Evolutionary conservation across 2,329 filamentous ascomycete species (phyloP), one percentile per base, ranked within the genome.

Genomic region (Fusarium heterosporum): DNA sequence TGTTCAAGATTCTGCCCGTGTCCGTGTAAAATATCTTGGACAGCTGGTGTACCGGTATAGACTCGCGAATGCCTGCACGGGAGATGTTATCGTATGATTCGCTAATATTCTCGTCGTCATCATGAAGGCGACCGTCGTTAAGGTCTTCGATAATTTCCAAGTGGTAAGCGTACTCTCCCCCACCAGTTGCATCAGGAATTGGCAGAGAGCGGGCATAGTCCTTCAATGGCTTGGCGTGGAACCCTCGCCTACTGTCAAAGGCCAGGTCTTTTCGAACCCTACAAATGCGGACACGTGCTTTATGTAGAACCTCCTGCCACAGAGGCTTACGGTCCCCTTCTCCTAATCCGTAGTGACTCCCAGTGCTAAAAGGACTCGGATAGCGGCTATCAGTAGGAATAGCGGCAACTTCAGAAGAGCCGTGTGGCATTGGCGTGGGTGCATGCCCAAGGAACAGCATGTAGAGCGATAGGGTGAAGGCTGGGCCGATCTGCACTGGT

Each of bases 231-330:
- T 54, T 28, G 9, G 60, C 48, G 25, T 49, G 56, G 39, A 61
- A 73, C 7, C 71, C 71, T 42, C 41, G 34, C 25, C 45, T 63
- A 26, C 57, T 66, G 53, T 73, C 68, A 43, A 73, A 73, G 17
- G 60, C 54, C 32, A 61, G 62, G 28, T 66, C 58, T 16, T 38
- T 46, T 89, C 91, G 71, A 1, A 92, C 86, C 46, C 94, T 86
- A 71, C 91, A 85, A 12, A 99, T 82, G 58, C 93, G 93, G 13
- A 97, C 88, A 38, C 89, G 87, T 17, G 93, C 92, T 77, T 98
- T 99, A 80, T 98, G 94, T 62, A 97, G 90, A 39, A 97, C 93
- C 76, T 99, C 95, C 75, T 98, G 96, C 96, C 96, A 98, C 1
- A 94, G 91, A 0, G 93, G 83, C 67, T 83, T 86, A 82, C 79